phyloP scores from a whole-genome alignment of 768 basidiomycete genomes.

The Amanita rubescens region DNA sequence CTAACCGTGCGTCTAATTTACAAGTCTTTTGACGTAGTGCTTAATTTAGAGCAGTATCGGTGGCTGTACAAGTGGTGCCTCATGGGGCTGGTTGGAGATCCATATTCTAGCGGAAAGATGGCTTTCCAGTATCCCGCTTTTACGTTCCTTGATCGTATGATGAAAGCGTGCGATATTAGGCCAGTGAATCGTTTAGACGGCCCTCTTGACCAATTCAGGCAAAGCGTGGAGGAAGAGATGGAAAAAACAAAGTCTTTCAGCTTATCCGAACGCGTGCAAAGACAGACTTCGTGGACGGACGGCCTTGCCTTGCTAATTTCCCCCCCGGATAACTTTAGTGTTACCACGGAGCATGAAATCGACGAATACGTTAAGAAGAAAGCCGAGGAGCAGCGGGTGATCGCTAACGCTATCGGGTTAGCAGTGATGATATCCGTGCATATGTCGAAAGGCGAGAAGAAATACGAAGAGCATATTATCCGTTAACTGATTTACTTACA shows the following conservation, averaged over 20 bases:
- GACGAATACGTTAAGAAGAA: constrained; percentile 4
- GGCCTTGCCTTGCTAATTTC: no score
- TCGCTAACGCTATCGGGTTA: constrained; percentile 11
- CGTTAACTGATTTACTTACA: constrained; percentile 6
- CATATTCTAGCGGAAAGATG: not conserved
- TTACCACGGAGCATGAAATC: not conserved
- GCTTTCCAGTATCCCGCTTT: not conserved
- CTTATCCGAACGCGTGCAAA: not conserved
- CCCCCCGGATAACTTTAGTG: not conserved
- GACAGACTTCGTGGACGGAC: no score
- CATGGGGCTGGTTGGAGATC: not conserved
- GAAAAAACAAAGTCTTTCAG: not conserved
- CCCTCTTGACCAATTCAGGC: not conserved
- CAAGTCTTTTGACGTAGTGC: no score
- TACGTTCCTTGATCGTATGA: constrained; percentile 6
- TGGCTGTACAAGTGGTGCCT: not conserved
- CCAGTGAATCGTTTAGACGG: constrained; percentile 3
- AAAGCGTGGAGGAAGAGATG: not conserved
- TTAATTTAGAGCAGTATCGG: no score
- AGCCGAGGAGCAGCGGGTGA: constrained; percentile 11
- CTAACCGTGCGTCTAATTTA: no score
- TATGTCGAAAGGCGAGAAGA: constrained; percentile 15
- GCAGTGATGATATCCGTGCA: constrained; percentile 19
- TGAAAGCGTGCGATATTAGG: not conserved
- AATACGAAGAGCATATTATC: not conserved